phyloP scores from a whole-genome alignment of 2,329 filamentous ascomycete species.

The Scolecobasidium constrictum region DNA sequence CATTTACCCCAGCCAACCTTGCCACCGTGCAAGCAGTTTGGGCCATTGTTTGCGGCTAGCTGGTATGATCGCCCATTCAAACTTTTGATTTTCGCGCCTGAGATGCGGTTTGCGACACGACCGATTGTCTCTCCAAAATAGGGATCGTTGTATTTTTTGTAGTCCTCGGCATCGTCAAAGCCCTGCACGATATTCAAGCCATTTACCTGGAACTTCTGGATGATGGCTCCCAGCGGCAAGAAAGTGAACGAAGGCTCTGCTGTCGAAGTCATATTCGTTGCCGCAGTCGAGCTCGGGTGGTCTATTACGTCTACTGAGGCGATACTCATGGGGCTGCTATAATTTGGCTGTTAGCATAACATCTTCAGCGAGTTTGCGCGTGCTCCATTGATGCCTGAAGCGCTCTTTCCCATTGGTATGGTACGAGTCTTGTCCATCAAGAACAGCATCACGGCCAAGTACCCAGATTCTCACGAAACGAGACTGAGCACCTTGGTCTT shows the following conservation, averaged over 20 bases:
- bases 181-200: slow-evolving; percentile 80
- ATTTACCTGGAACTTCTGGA: slow-evolving; percentile 69
- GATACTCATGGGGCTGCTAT: too few species aligned
- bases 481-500: too few species aligned
- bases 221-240: slow-evolving; percentile 65
- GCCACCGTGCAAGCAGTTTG: slow-evolving; percentile 51
- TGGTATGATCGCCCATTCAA: slow-evolving; percentile 63
- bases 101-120: slow-evolving; percentile 69
- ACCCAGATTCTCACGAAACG: too few species aligned
- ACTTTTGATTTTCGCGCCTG: slow-evolving; percentile 55
- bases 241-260: slow-evolving; percentile 34
- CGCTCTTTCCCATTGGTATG: too few species aligned
- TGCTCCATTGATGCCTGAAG: too few species aligned
- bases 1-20: slow-evolving; percentile 70
- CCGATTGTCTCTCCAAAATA: slow-evolving; percentile 95
- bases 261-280: neutral
- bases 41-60: slow-evolving; percentile 64
- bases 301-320: too few species aligned
- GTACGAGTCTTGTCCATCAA: too few species aligned
- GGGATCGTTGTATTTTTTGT: slow-evolving; percentile 62
- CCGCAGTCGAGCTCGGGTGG: neutral
- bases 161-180: slow-evolving; percentile 66
- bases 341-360: too few species aligned
- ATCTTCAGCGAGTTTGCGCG: too few species aligned
- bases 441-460: too few species aligned